A percentile compares a stretch with the other conserved stretches of the same genome.
Conservation (phyloP, 306 rosid genomes). For the Corylus avellana region DNA sequence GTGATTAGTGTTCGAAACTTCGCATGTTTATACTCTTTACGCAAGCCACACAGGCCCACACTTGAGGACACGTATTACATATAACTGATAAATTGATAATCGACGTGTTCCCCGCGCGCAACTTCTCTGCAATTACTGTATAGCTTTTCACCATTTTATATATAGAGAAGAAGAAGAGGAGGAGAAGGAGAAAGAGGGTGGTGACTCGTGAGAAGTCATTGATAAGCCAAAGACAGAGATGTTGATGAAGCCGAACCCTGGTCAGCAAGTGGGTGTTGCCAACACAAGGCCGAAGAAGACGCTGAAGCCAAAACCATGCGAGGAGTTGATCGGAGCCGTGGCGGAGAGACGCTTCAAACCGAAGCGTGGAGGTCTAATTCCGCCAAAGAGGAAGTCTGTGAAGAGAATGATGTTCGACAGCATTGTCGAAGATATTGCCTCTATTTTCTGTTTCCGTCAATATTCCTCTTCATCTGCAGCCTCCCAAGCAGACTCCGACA, state of each 20-base stretch:
- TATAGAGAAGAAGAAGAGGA: background rate
- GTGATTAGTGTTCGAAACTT: too few relatives aligned
- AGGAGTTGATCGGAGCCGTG: background rate
- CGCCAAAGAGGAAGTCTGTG: conserved; percentile 2
- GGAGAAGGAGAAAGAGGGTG: too few relatives aligned
- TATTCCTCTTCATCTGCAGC: background rate
- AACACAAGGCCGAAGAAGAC: background rate
- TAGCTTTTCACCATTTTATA: background rate
- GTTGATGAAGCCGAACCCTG: background rate
- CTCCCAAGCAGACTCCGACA: background rate
- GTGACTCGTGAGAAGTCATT: background rate
- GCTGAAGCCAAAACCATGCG: background rate
- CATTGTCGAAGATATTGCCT: background rate
- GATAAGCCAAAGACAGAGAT: background rate
- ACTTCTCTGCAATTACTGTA: background rate
- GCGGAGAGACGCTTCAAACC: background rate
- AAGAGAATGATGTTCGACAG: background rate
- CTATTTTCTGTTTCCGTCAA: background rate
- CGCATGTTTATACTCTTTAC: too few relatives aligned
- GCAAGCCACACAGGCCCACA: too few relatives aligned
- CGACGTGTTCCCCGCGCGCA: too few relatives aligned
- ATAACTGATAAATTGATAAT: too few relatives aligned
- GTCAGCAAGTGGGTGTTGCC: background rate
- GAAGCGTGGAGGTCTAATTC: background rate
- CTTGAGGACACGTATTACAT: too few relatives aligned